Evolutionary conservation across 495 filamentous ascomycete species (phyloP), one percentile per base, ranked within the genome.

Genomic region (Xylaria sp.): DNA sequence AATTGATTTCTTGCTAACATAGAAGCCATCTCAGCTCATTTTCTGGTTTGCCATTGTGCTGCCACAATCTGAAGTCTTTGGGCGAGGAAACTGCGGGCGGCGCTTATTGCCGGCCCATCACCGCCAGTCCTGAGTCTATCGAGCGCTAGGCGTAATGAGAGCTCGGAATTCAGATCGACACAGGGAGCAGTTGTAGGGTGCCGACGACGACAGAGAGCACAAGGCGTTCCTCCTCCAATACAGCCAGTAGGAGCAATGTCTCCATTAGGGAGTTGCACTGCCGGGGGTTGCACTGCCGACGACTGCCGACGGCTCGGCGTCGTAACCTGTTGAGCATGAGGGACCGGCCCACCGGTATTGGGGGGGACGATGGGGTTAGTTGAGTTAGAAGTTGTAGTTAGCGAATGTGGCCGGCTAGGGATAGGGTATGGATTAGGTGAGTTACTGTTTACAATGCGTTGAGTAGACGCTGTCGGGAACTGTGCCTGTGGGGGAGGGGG

Each of bases 111-210:
- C 3, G 67, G 58, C 0, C 37, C 17, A 5, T 73, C 52, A 12
- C 43, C 57, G 31, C 59, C 11, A 7, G 44, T 33, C 33, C 77
- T 75, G 33, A 79, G 68, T 59, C 69, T 68, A 70, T 79, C 77
- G 31, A 79, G 71, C 2, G 76, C 76, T 33, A 79, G 21, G n/a
- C 78, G 70, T 44, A 84, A 29, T 11, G 71, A 73, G 14, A 76
- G 66, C 55, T 81, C 77, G 0, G 71, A 77, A 55, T 52, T 67
- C 55, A 80, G 74, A 71, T 83, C 76, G 8, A 82, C 71, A 46
- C 82, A 84, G 14, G 72, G 62, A 52, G 71, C 70, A 15, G 40
- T 62, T 9, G 31, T 29, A 5, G 76, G 68, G 67, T 84, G 82
- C 46, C 41, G 40, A 71, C 53, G 71, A 11, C 24, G 68, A 46